Conservation (phyloP, 768 basidiomycete species). For the Hericium coralloides region DNA sequence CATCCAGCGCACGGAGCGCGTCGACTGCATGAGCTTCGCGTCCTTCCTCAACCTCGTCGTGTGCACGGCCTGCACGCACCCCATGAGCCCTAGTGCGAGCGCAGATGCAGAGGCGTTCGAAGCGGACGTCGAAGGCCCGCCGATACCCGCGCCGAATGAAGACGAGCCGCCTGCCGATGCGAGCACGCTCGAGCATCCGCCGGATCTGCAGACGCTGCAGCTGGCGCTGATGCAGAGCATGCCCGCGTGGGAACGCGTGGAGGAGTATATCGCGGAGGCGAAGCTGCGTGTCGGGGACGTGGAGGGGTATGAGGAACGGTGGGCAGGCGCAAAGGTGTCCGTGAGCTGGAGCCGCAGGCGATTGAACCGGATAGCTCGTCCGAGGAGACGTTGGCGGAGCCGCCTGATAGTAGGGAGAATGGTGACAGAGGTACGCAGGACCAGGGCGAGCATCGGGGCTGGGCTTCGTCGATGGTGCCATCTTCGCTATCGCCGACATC, state of each 20-base stretch:
- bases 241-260: slow-evolving; percentile 3
- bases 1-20: slow-evolving; percentile 21
- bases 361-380: background rate
- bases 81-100: background rate
- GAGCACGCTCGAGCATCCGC: background rate
- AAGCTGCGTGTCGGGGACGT: background rate
- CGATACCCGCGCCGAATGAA: background rate
- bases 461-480: too few relatives aligned
- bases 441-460: background rate
- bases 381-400: background rate
- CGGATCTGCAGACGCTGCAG: slow-evolving; percentile 6
- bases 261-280: background rate
- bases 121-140: background rate
- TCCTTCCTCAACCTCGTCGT: slow-evolving; percentile 15
- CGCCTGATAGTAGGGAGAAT: background rate
- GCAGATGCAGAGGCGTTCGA: background rate
- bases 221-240: slow-evolving; percentile 6
- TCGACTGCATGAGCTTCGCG: slow-evolving; percentile 10
- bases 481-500: too few relatives aligned
- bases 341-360: slow-evolving; percentile 10
- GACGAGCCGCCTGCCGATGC: background rate
- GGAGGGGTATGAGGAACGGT: background rate
- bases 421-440: background rate
- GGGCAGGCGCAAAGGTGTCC: slow-evolving; percentile 9
- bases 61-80: background rate